Percentiles rank a stretch among this genome's conserved stretches.
Evolutionary conservation across 345 rosid genomes (phyloP).

Genomic region (Lepidium africanum): DNA sequence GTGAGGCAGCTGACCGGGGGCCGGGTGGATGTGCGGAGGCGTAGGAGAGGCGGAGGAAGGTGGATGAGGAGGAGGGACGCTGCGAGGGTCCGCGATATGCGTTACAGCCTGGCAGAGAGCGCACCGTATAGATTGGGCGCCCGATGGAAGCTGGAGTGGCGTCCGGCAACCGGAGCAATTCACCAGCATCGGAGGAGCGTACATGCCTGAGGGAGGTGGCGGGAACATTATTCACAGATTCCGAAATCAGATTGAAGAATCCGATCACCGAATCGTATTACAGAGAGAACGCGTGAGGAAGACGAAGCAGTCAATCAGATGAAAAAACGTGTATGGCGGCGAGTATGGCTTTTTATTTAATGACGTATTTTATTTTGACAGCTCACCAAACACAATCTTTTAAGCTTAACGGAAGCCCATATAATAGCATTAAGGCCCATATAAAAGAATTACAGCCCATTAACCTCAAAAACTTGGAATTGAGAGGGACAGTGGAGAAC

Average conservation of each 20-base stretch:
- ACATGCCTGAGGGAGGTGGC: conserved; percentile 30
- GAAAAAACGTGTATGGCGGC: not conserved
- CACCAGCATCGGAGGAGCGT: conserved; percentile 49
- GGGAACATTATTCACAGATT: conserved; percentile 25
- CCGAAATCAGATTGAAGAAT: not conserved
- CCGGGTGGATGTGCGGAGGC: conserved; percentile 47
- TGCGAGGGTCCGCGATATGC: conserved; percentile 61
- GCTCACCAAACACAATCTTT: not conserved
- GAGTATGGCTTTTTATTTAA: not conserved
- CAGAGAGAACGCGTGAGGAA: conserved; percentile 16
- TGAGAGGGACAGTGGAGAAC: too few relatives aligned
- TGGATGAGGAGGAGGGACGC: conserved; percentile 34
- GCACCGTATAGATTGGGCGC: conserved; percentile 79
- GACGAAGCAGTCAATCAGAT: conserved; percentile 7
- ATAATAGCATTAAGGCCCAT: not conserved
- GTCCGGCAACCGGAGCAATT: conserved; percentile 72
- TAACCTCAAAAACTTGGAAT: too few relatives aligned
- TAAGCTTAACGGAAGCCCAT: not conserved
- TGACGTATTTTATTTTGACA: not conserved
- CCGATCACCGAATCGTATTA: not conserved
- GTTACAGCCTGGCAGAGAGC: conserved; percentile 67
- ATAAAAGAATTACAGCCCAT: too few relatives aligned
- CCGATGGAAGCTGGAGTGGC: conserved; percentile 70
- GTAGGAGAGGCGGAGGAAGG: conserved; percentile 19
- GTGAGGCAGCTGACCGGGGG: conserved; percentile 49